Percentiles rank a stretch among this genome's conserved stretches.
Conservation (phyloP, 345 rosid genomes). For the Boechera divaricarpa region DNA sequence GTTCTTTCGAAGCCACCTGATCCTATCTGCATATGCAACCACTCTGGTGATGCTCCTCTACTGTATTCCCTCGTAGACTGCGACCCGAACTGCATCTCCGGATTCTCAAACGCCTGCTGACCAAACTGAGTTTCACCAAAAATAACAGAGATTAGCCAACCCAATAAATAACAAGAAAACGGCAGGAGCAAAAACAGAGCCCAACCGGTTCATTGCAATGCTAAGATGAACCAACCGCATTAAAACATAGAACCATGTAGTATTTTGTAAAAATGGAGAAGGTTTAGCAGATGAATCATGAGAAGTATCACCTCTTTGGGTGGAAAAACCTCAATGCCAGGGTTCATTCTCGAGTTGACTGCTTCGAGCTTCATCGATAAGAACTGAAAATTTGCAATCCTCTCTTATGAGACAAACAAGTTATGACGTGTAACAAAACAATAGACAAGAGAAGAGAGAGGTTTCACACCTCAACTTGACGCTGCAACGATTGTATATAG, state of each 20-base stretch:
- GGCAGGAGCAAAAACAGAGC: not conserved
- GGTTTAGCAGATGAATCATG: not conserved
- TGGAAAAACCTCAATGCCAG: constrained; percentile 70
- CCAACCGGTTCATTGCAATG: not conserved
- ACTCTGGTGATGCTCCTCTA: constrained; percentile 74
- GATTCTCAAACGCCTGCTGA: constrained; percentile 64
- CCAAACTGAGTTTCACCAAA: constrained; percentile 58
- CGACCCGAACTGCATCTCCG: constrained; percentile 63
- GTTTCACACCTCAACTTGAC: constrained; percentile 87
- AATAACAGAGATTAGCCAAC: not conserved
- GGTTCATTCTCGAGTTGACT: constrained; percentile 70
- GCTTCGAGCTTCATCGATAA: constrained; percentile 95
- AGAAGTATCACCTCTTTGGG: constrained; percentile 60
- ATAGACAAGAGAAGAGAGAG: not conserved
- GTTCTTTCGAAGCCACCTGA: constrained; percentile 68
- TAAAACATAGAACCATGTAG: not conserved
- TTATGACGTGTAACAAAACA: not conserved
- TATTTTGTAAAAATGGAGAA: not conserved
- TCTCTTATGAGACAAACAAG: not conserved
- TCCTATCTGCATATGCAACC: constrained; percentile 92
- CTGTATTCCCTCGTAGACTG: constrained; percentile 69
- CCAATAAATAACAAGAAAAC: not conserved
- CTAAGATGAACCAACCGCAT: not conserved
- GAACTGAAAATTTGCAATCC: constrained; percentile 57
- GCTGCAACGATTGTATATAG: constrained; percentile 87